Evolutionary conservation across 2,329 filamentous ascomycete genomes (phyloP), one percentile per base, ranked within the genome.

Genomic region (Huntiella savannae): DNA sequence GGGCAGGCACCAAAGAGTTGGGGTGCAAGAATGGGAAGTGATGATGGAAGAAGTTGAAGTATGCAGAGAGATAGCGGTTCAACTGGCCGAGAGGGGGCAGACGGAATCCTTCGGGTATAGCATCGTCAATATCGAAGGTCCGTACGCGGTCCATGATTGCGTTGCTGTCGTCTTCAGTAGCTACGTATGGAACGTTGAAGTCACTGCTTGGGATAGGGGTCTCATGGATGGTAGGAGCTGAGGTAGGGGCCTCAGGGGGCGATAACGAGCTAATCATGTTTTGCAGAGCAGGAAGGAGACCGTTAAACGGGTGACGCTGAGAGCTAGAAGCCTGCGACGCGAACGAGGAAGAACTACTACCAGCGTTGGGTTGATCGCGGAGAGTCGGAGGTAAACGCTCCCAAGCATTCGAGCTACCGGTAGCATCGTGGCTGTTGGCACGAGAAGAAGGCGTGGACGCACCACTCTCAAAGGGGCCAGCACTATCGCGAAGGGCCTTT

Each of bases 1-100:
- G 71, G 4, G 81, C 80, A 3, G 87, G 83, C 52, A 78, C 75
- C 64, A 96, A 96, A 0, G 91, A 92, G 12, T 83, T 76, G 39
- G 88, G 87, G 58, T 98, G 91, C 59, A 98, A 63, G 66, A 98
- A 96, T 1, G 91, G 91, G 58, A 96, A 65, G 58, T 98, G 91
- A 56, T 94, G 91, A 59, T 98, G 91, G 64, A 96, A 98, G 56
- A 95, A 69, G 59, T 83, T 86, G 62, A 96, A 98, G 68, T 96
- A 98, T 1, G 88, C 94, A 50, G 86, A 83, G 52, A 98, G 68
- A 61, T 94, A 94, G 52, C 86, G 77, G 64, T 98, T 96, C 59
- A 96, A 66, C 2, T 83, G 81, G 33, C 77, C 71, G 33, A 86
- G 71, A 53, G 73, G 79, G 4, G 91, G 91, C 40, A 96, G 72